Evolutionary conservation across 176 grass and related monocot species (phyloP), one percentile per base, ranked within the genome.

Genomic region (Zoysia japonica): DNA sequence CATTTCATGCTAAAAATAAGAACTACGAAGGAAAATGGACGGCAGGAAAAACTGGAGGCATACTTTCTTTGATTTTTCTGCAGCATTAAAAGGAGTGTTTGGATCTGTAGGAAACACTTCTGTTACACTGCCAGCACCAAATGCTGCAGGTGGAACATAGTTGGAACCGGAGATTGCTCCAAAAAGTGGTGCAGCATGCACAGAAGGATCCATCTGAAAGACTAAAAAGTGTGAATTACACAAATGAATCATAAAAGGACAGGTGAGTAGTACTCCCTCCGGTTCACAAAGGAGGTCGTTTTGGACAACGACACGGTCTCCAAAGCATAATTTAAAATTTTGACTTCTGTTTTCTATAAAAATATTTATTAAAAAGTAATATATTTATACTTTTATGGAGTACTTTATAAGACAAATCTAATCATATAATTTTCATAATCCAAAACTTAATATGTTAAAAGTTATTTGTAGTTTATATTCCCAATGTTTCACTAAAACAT

Each of bases 1-100:
- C 40, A 71, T 72, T 73, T 57, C 52, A 68, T 36, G 52, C 55
- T 82, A 77, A 78, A 80, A 4, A 39, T 15, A 64, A 73, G 13
- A 42, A 78, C 70, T 59, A 11, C 7, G 20, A 87, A 81, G 61
- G 70, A 48, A 77, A 47, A 79, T 6, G 12, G 2, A 38, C 19
- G 48, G 42, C 0, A 54, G 63, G 65, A 12, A 81, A 63, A 78
- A 37, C 78, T n/a, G 5, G 57, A 40, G 61, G 81, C 72, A 46
- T 78, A 95, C 96, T 85, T 99, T 99, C 88, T 95, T 99, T 63
- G 92, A 86, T 61, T 88, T 85, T 68, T 95, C 92, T 17, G 87
- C 56, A 52, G 85, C 65, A 91, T 60, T 86, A 40, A 95, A 93
- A 67, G 78, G 53, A 64, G 52, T 62, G 65, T 84, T 89, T 54